Conservation (phyloP, 164 flowering plant genomes). For the Chloranthus sessilifolius region DNA sequence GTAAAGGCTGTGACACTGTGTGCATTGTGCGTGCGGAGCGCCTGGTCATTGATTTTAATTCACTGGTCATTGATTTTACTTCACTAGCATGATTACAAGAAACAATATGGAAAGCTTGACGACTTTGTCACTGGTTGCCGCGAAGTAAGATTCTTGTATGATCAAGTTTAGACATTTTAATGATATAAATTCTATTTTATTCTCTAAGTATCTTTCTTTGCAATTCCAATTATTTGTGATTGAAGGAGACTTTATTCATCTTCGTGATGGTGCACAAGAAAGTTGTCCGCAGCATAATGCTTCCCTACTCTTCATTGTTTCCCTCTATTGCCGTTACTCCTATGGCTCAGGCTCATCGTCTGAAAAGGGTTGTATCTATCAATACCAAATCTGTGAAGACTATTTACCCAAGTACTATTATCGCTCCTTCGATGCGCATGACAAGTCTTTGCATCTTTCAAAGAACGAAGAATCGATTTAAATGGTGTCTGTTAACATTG, state of each 20-base stretch:
- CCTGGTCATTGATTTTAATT: no score
- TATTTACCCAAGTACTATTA: constrained; percentile 14
- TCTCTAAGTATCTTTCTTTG: constrained; percentile 12
- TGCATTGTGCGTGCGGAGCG: no score
- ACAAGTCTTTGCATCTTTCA: constrained; percentile 19
- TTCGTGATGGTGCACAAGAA: constrained; percentile 92
- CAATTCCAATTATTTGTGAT: constrained; percentile 69
- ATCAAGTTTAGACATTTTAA: neutral
- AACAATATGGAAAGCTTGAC: constrained; percentile 86
- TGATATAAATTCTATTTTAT: neutral
- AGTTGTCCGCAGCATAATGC: constrained; percentile 90
- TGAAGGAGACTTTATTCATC: constrained; percentile 86
- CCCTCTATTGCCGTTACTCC: constrained; percentile 94
- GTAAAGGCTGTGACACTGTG: no score
- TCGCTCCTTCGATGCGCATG: constrained; percentile 20
- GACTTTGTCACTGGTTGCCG: constrained; percentile 78
- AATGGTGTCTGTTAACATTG: constrained; percentile 40
- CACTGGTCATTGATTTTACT: no score
- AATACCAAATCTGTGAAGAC: constrained; percentile 31
- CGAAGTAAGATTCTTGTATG: constrained; percentile 43
- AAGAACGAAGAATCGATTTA: constrained; percentile 26
- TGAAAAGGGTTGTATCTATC: constrained; percentile 43
- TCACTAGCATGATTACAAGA: constrained; percentile 97
- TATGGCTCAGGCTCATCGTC: constrained; percentile 72
- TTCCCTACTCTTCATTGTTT: constrained; percentile 52